Evolutionary conservation across 2,329 filamentous ascomycete genomes (phyloP), one percentile per base, ranked within the genome.

Genomic region (Rhinocladiella mackenziei): DNA sequence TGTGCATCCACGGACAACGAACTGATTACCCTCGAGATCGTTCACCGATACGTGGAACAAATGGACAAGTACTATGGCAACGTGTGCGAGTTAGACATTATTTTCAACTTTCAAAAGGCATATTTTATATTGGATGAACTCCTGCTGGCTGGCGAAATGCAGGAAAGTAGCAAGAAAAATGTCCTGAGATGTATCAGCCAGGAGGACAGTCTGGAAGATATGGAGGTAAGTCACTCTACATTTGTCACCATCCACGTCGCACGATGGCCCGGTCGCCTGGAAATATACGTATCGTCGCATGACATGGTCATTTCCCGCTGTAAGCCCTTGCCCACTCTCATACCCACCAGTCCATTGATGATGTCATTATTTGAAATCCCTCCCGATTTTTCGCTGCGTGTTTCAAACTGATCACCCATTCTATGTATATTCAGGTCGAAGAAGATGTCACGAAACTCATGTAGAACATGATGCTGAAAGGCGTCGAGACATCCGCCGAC

Each of bases 1-100:
- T 95, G 89, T 72, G 84, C 89, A 72, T 97, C 76, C 36, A 40
- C 46, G 5, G 26, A 43, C 10, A 49, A 49, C 23, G 46, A 49
- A 39, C 11, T 49, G 41, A 76, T 92, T 36, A 82, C 81, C 1
- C 81, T 97, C 33, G 89, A 97, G 69, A 89, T 98, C 64, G 94
- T 98, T 61, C 92, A 98, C 69, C 88, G 92, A 70, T 98, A 98
- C 66, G 92, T 98, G 63, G 92, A 98, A 70, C 92, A 98, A 72
- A 98, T 98, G 92, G 92, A 98, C 77, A 98, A 98, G 69, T 98
- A 98, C 74, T 98, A 97, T 68, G 92, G 92, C 68, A 98, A 98
- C 67, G 92, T 98, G 48, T 98, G 92, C 81, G 92, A 98, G 73
- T 80, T 98, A 55, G 89, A 97, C 67, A 96, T 97, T 70, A 98